A percentile compares a stretch with the other conserved stretches of the same genome.
These are phyloP conservation scores for Piloderma croceum DNA, from an alignment of 768 basidiomycete genomes.

Conservation along the genomic window DNA sequence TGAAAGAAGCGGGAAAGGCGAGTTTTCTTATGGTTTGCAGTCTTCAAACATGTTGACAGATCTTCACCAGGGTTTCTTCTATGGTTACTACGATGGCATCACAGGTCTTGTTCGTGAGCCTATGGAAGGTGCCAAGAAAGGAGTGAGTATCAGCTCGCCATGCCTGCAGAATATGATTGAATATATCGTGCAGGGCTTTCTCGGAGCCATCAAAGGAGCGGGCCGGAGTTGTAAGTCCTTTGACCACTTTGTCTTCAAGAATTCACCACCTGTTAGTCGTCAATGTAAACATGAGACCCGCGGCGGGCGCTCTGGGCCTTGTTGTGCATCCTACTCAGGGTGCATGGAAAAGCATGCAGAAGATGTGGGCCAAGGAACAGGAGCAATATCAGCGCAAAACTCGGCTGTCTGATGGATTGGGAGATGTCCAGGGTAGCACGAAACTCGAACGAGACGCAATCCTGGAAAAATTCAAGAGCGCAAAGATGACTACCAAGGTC, in stretches of 20 bases:
- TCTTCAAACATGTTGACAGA: not conserved
- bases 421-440: constrained; percentile 31
- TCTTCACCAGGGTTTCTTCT: constrained; percentile 22
- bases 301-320: constrained; percentile 30
- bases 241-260: not conserved
- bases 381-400: constrained; percentile 31
- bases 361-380: constrained; percentile 24
- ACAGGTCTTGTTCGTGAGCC: constrained; percentile 30
- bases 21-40: not conserved
- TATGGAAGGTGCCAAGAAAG: constrained; percentile 28
- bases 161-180: not conserved
- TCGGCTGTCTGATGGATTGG: constrained; percentile 35
- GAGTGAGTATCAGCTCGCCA: not conserved
- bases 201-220: constrained; percentile 32
- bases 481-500: constrained; percentile 23
- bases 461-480: constrained; percentile 33
- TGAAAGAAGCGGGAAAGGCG: constrained; percentile 46
- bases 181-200: constrained; percentile 26
- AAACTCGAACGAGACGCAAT: constrained; percentile 28
- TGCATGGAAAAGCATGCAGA: constrained; percentile 32
- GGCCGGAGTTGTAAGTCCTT: constrained; percentile 26
- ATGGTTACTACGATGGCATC: constrained; percentile 34
- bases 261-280: constrained; percentile 22
- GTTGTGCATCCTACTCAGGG: constrained; percentile 30
- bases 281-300: constrained; percentile 28